Evolutionary conservation across 495 filamentous ascomycete species (phyloP).

Genomic region (Penicillium soppii): DNA sequence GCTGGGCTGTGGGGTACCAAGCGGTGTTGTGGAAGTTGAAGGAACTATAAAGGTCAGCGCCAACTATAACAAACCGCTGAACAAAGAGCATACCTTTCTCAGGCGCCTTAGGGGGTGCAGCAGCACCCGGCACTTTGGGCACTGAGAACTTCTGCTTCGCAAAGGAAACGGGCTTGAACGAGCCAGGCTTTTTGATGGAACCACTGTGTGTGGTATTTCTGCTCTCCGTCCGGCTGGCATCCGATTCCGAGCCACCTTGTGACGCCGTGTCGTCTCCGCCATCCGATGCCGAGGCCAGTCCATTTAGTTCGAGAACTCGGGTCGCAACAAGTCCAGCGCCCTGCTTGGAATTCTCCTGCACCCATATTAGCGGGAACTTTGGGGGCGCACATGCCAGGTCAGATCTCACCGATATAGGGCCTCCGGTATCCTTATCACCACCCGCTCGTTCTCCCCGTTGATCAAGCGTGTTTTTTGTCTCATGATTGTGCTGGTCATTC

Average conservation of each 20-base stretch:
- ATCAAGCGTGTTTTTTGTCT: conserved; percentile 19
- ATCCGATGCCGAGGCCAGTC: conserved; percentile 40
- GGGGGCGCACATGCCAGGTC: neutral
- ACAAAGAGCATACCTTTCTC: conserved; percentile 49
- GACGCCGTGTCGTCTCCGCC: conserved; percentile 47
- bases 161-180: conserved; percentile 93
- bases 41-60: conserved; percentile 27
- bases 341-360: conserved; percentile 37
- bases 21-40: conserved; percentile 39
- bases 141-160: conserved; percentile 62
- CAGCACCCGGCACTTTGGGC: conserved; percentile 52
- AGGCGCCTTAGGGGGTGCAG: conserved; percentile 52
- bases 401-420: conserved; percentile 32
- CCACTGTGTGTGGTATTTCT: conserved; percentile 64
- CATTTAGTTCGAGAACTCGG: conserved; percentile 46
- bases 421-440: conserved; percentile 30
- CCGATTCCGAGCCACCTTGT: conserved; percentile 48
- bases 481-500: conserved; percentile 27
- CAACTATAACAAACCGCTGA: neutral
- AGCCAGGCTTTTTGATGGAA: conserved; percentile 78
- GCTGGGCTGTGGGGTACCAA: conserved; percentile 41
- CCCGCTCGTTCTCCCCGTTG: conserved; percentile 22
- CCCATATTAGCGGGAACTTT: conserved; percentile 19
- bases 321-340: conserved; percentile 37
- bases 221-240: conserved; percentile 51